A percentile compares a stretch with the other conserved stretches of the same genome.
phyloP scores from a whole-genome alignment of 345 rosid species.

The Reutealis trisperma region DNA sequence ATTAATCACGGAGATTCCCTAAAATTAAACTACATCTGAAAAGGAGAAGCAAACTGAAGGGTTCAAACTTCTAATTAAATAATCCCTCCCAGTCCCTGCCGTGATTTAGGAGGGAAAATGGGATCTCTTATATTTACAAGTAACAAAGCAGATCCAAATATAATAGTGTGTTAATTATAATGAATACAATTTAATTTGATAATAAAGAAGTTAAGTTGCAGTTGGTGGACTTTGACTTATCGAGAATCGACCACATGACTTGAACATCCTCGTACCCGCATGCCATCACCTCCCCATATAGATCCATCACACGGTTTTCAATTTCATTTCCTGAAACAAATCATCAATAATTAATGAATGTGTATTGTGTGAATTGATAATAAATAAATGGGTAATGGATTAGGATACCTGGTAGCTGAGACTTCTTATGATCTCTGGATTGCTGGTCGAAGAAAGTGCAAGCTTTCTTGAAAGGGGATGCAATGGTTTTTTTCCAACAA shows the following conservation, averaged over 20 bases:
- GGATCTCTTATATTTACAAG: conserved; percentile 14
- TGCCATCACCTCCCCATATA: conserved; percentile 92
- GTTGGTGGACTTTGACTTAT: conserved; percentile 67
- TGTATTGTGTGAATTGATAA: too few relatives aligned
- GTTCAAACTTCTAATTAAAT: not conserved
- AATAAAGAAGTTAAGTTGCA: conserved; percentile 49
- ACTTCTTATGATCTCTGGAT: conserved; percentile 39
- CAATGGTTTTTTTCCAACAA: conserved; percentile 80
- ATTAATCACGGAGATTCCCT: conserved; percentile 43
- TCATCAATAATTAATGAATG: too few relatives aligned
- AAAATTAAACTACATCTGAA: not conserved
- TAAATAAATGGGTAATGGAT: too few relatives aligned
- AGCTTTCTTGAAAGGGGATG: conserved; percentile 77
- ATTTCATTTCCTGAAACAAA: conserved; percentile 51
- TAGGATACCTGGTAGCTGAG: conserved; percentile 37
- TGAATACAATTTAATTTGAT: not conserved
- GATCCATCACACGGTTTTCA: conserved; percentile 57
- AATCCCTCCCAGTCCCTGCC: not conserved
- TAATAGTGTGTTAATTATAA: not conserved
- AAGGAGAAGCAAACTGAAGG: too few relatives aligned
- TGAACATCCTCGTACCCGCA: conserved; percentile 90
- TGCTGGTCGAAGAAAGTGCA: conserved; percentile 74
- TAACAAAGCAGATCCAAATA: not conserved
- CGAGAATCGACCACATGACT: conserved; percentile 97
- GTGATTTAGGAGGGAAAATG: not conserved